A percentile compares a stretch with the other conserved stretches of the same genome.
Conservation (phyloP, 2,329 filamentous ascomycete genomes). For the Fonsecaea nubica region DNA sequence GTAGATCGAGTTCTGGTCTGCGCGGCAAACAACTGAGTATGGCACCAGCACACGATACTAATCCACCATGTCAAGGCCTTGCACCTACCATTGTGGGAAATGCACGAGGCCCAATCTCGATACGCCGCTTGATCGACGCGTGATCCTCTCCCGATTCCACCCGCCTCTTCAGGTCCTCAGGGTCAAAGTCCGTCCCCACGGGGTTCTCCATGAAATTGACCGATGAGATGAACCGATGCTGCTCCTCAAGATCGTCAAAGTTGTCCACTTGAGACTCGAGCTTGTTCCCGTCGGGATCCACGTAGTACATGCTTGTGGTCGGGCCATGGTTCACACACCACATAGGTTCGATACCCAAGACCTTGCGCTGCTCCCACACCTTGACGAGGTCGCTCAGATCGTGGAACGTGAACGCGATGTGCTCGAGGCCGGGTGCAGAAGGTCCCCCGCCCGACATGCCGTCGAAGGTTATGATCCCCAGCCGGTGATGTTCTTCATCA, state of each 20-base stretch:
- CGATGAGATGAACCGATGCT: constrained; percentile 1
- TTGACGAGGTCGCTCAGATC: constrained; percentile 47
- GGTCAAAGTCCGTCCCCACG: constrained; percentile 24
- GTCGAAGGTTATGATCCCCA: constrained; percentile 48
- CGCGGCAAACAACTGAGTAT: too few species aligned
- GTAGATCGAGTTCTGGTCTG: too few species aligned
- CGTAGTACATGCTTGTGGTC: constrained; percentile 57
- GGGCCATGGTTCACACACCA: constrained; percentile 58
- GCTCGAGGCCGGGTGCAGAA: constrained; percentile 47
- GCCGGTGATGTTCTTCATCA: constrained; percentile 47
- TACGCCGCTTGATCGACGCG: constrained; percentile 12
- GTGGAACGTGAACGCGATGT: constrained; percentile 53
- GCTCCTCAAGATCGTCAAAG: constrained; percentile 40
- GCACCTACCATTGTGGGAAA: not conserved
- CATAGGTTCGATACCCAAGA: constrained; percentile 42
- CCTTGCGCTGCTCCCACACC: constrained; percentile 46
- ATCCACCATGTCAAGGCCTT: not conserved
- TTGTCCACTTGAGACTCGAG: constrained; percentile 58
- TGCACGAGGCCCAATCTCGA: constrained; percentile 6
- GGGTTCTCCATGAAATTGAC: constrained; percentile 13
- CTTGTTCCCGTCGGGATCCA: constrained; percentile 58
- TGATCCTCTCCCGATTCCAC: constrained; percentile 15
- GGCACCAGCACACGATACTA: not conserved
- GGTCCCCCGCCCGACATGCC: constrained; percentile 33
- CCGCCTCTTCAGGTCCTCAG: constrained; percentile 11